A percentile compares a stretch with the other conserved stretches of the same genome.
phyloP scores from a whole-genome alignment of 164 flowering plant species.

The Berberis thunbergii region DNA sequence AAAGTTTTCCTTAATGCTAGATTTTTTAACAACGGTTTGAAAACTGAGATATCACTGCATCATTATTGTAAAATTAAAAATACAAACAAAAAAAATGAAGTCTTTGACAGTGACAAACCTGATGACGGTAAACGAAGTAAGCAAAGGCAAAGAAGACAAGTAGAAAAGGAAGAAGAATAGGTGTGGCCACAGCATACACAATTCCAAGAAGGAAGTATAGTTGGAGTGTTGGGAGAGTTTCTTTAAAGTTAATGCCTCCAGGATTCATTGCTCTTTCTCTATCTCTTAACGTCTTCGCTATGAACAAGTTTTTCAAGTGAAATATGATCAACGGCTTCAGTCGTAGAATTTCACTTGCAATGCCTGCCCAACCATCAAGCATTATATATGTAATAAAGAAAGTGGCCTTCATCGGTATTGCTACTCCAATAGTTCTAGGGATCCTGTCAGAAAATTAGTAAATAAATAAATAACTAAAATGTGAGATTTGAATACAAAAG shows the following conservation, averaged over 20 bases:
- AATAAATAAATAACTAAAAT: background rate
- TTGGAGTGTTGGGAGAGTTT: slow-evolving; percentile 79
- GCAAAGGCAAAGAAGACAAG: slow-evolving; percentile 91
- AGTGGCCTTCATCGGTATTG: slow-evolving; percentile 98
- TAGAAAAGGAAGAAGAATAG: slow-evolving; percentile 90
- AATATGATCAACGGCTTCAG: slow-evolving; percentile 71
- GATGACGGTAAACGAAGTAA: slow-evolving; percentile 91
- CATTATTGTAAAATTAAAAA: background rate
- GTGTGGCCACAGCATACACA: slow-evolving; percentile 88
- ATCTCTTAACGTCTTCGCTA: slow-evolving; percentile 92
- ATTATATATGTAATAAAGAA: slow-evolving; percentile 94
- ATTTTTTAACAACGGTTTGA: too few species aligned
- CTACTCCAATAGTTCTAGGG: slow-evolving; percentile 90
- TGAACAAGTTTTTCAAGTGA: slow-evolving; percentile 80
- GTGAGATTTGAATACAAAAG: background rate
- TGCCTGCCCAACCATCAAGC: slow-evolving; percentile 99
- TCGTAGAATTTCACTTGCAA: slow-evolving; percentile 88
- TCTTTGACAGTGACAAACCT: slow-evolving; percentile 45
- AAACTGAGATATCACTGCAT: too few species aligned
- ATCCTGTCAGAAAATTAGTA: slow-evolving; percentile 44
- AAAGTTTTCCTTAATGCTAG: too few species aligned
- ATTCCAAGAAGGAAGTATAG: slow-evolving; percentile 83
- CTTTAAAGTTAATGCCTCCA: slow-evolving; percentile 60
- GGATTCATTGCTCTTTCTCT: slow-evolving; percentile 85
- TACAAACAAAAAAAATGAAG: background rate